Base-by-base conservation (phyloP, 1,284 basidiomycete genomes). In the Trichosporon inkin region DNA sequence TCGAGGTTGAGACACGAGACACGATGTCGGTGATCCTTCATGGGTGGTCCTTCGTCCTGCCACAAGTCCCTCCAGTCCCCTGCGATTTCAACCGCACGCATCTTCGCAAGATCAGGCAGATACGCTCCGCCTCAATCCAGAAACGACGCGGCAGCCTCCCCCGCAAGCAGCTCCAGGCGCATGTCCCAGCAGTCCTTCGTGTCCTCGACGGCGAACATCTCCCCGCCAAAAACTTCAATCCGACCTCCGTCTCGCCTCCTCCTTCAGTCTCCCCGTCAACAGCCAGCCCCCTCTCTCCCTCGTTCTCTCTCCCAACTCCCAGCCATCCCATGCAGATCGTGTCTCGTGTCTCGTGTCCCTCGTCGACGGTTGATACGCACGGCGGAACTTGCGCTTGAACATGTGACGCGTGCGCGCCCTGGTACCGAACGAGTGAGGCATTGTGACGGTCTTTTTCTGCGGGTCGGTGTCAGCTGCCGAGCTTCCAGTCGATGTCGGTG, bases 391-490 rank as follows among this genome's bases (percentile, higher is more conserved):
- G 82, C 90, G 85, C 86, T 89, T 93, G 89, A 99, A 99, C 91
- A 99, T 96, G 84, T 97, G 84, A 86, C 95, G 93, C 86, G 95
- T 98, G 74, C 95, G 92, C 88, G 94, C 94, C 80, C 94, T 88
- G 85, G 95, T 92, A 92, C 95, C 95, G 85, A 89, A 97, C 65
- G 94, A 97, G 91, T 98, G 92, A 84, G 95, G 93, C 94, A 97
- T 98, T 79, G 86, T 88, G 86, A 84, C 75, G 81, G 66, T 47
- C 82, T 86, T 49, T 73, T 54, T 55, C 22, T 44, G 38, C 17
- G n/a, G n/a, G 17, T 35, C 14, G 20, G 20, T n/a, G 59, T 55
- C 47, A 32, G 51, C 20, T 19, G 1, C 2, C 13, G 19, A 7
- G 6, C 2, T 10, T 2, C 17, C 1, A 6, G 49, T 35, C 34